Conservation (phyloP, 805 yeast genomes). For the Sugiyamaella qingdaonensis region DNA sequence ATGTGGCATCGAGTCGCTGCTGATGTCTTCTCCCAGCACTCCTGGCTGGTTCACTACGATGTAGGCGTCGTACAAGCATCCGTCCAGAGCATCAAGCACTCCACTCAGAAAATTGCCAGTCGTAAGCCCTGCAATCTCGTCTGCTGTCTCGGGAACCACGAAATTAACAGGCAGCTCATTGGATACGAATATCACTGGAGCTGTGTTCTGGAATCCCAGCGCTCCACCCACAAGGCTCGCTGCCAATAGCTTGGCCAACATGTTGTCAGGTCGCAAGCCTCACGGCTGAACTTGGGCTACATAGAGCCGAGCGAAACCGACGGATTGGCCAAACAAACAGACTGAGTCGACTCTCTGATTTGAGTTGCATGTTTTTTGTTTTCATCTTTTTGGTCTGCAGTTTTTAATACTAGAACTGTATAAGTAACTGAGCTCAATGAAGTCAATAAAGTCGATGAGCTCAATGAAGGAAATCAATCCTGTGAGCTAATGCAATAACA, state of each 20-base stretch:
- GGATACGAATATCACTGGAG: constrained; percentile 8
- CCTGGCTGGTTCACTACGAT: constrained; percentile 55
- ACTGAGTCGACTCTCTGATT: too few species aligned
- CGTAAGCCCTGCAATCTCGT: neutral
- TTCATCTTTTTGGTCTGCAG: too few species aligned
- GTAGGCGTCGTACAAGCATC: constrained; percentile 54
- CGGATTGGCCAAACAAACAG: too few species aligned
- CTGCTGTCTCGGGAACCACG: neutral
- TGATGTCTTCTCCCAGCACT: constrained; percentile 40
- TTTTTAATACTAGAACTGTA: too few species aligned
- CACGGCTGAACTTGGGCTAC: neutral
- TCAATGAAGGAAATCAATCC: too few species aligned
- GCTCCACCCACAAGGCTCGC: neutral
- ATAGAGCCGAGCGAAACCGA: too few species aligned
- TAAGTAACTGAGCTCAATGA: too few species aligned
- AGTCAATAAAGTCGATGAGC: too few species aligned
- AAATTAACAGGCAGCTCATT: neutral
- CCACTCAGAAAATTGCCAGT: neutral
- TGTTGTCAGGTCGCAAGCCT: neutral
- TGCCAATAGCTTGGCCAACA: neutral
- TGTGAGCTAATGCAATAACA: too few species aligned
- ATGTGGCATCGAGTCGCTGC: constrained; percentile 41
- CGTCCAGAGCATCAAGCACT: constrained; percentile 15
- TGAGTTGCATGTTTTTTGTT: too few species aligned
- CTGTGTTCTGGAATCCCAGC: neutral